Conservation (phyloP, 2,329 filamentous ascomycete species). For the Apiospora sp. region DNA sequence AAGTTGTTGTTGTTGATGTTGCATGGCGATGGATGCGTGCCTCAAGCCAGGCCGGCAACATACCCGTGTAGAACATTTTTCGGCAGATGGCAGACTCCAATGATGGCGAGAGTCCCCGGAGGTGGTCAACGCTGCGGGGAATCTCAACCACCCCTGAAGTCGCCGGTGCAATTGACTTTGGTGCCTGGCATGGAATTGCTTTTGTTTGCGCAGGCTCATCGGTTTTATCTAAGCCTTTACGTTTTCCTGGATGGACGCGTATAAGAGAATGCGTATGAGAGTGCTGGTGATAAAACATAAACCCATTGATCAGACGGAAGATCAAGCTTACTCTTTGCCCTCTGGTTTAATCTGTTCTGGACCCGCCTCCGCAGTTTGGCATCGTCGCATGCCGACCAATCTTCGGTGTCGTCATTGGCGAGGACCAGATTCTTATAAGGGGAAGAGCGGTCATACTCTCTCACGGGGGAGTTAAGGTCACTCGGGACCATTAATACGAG, state of each 20-base stretch:
- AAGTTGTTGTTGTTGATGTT: not conserved
- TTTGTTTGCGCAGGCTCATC: not conserved
- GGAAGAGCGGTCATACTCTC: not conserved
- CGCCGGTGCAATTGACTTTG: not conserved
- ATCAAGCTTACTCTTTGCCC: not conserved
- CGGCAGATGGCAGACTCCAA: not conserved
- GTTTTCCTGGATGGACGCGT: not conserved
- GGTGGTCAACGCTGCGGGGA: slow-evolving; percentile 14
- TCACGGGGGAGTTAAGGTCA: not conserved
- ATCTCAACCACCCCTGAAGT: not conserved
- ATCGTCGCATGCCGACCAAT: slow-evolving; percentile 16
- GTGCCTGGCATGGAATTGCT: not conserved
- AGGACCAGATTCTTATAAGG: not conserved
- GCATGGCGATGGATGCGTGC: not conserved
- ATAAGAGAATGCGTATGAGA: not conserved
- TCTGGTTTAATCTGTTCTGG: slow-evolving; percentile 8
- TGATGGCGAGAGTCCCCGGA: slow-evolving; percentile 6
- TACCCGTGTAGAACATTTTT: slow-evolving; percentile 8
- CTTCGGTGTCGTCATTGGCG: slow-evolving; percentile 12
- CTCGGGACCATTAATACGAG: not conserved
- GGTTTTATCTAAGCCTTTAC: not conserved
- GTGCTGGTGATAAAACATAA: not conserved
- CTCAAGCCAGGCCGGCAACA: not conserved
- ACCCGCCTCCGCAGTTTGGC: not conserved
- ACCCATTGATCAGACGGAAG: not conserved